Percentiles rank a stretch among this genome's conserved stretches.
These are phyloP conservation scores for Pelargonium nanum DNA, from an alignment of 345 rosid genomes.

Conservation along the genomic window DNA sequence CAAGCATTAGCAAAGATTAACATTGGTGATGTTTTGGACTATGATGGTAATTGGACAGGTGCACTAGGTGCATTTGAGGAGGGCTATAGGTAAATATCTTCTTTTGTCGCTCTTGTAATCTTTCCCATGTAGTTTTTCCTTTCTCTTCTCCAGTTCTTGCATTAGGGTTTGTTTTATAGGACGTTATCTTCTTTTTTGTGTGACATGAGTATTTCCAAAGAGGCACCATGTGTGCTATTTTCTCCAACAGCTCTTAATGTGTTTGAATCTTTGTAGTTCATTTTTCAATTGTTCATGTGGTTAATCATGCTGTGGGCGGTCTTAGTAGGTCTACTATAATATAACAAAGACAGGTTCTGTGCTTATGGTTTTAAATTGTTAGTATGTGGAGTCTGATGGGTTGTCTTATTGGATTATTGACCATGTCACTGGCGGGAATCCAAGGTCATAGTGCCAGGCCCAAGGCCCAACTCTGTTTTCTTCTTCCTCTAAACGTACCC, in stretches of 20 bases:
- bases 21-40: slow-evolving; percentile 69
- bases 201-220: not conserved
- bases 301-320: not conserved
- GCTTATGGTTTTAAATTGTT: not conserved
- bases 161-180: not conserved
- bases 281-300: not conserved
- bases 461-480: no score
- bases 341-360: not conserved
- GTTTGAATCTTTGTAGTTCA: not conserved
- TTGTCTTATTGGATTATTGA: no score
- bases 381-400: no score
- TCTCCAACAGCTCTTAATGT: not conserved
- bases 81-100: slow-evolving; percentile 48
- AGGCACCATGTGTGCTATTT: no score
- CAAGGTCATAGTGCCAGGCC: no score
- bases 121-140: slow-evolving; percentile 8
- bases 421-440: no score
- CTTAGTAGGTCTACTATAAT: not conserved
- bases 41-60: slow-evolving; percentile 55
- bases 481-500: no score
- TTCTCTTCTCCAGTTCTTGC: not conserved
- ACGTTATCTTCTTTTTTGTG: no score
- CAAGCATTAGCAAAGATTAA: slow-evolving; percentile 76
- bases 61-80: slow-evolving; percentile 72
- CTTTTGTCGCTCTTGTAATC: not conserved